Conservation (phyloP, 2,329 filamentous ascomycete genomes). For the Apiospora marii region DNA sequence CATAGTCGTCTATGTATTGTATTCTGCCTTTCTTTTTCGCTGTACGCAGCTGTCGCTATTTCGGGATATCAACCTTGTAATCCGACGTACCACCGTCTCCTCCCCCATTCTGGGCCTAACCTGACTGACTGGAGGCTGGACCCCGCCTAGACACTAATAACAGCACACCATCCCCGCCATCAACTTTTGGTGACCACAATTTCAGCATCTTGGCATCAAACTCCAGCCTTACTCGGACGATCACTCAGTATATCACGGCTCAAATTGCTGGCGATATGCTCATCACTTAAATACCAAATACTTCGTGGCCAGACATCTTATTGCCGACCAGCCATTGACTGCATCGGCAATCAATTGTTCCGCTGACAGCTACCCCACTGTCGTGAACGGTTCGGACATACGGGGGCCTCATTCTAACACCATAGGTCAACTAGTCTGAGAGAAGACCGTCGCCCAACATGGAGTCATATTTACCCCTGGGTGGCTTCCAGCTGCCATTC, state of each 20-base stretch:
- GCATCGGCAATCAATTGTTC: neutral
- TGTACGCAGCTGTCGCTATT: neutral
- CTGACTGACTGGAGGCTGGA: neutral
- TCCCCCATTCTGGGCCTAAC: neutral
- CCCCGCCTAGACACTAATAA: slow-evolving; percentile 14
- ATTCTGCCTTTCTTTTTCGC: neutral
- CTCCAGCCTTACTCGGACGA: neutral
- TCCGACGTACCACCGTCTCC: neutral
- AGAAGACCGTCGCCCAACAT: slow-evolving; percentile 41
- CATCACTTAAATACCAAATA: neutral
- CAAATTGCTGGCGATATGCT: neutral
- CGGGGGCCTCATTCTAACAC: neutral
- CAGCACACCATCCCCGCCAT: neutral
- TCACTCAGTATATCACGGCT: neutral
- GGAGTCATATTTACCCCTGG: slow-evolving; percentile 59
- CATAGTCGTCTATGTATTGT: neutral
- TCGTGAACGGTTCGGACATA: neutral
- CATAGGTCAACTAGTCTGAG: neutral
- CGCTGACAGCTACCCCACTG: neutral
- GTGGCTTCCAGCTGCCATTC: slow-evolving; percentile 63
- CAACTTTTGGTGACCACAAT: neutral
- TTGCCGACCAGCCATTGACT: neutral
- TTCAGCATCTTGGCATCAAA: neutral
- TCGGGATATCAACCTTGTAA: slow-evolving; percentile 15
- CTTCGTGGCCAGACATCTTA: too few relatives aligned